Evolutionary conservation across 805 yeast species (phyloP).

Genomic region (Hanseniaspora osmophila): DNA sequence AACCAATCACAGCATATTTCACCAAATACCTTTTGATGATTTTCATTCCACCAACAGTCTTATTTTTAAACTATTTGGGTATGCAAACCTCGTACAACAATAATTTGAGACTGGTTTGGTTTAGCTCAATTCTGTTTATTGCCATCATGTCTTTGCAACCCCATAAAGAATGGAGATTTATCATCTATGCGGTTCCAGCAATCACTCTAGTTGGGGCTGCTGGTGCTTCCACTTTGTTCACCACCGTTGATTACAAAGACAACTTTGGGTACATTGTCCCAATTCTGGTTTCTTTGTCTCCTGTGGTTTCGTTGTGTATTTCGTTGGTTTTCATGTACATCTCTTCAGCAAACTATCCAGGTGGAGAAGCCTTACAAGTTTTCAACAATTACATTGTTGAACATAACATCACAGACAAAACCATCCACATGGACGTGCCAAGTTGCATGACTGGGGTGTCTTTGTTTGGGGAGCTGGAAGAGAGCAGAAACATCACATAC

Average conservation of each 20-base stretch:
- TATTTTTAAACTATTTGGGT: conserved; percentile 26
- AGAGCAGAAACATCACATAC: conserved; percentile 28
- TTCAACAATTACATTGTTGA: conserved; percentile 33
- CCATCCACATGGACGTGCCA: conserved; percentile 63
- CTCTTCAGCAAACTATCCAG: conserved; percentile 76
- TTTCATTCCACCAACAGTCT: conserved; percentile 34
- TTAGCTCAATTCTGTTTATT: conserved; percentile 44
- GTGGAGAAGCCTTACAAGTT: conserved; percentile 55
- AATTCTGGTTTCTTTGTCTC: conserved; percentile 21
- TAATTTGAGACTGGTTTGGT: conserved; percentile 30
- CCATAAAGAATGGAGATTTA: conserved; percentile 91
- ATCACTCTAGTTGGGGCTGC: conserved; percentile 50
- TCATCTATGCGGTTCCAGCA: conserved; percentile 61
- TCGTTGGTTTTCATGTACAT: conserved; percentile 42
- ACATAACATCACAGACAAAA: conserved; percentile 15
- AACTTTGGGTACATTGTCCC: conserved; percentile 16
- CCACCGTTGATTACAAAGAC: conserved; percentile 17
- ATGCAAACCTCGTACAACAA: conserved; percentile 22
- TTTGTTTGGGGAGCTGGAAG: conserved; percentile 51
- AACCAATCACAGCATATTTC: conserved; percentile 61
- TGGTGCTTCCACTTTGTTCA: conserved; percentile 34
- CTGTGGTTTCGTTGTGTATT: conserved; percentile 23
- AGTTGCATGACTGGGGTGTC: conserved; percentile 83
- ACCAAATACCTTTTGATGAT: conserved; percentile 27
- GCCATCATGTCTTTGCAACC: conserved; percentile 62